phyloP scores from a whole-genome alignment of 805 yeast genomes.

The Candida palmyrensis region DNA sequence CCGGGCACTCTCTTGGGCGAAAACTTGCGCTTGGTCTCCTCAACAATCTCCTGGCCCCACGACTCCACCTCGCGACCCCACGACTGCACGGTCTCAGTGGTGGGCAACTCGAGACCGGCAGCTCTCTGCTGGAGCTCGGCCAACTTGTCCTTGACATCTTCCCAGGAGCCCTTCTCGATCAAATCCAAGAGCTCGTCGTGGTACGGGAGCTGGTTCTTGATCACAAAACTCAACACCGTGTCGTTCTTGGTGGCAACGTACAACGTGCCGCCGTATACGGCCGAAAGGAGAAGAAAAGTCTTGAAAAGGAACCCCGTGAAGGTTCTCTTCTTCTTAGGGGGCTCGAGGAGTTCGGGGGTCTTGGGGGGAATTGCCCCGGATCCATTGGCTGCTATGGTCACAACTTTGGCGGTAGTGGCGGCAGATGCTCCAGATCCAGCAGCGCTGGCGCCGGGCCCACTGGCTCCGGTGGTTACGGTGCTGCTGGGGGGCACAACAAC shows the following conservation, averaged over 20 bases:
- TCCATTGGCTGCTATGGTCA: too few relatives aligned
- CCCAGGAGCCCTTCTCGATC: constrained; percentile 29
- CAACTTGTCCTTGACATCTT: constrained; percentile 22
- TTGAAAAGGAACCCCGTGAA: constrained; percentile 26
- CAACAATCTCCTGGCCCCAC: constrained; percentile 27
- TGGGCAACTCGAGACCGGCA: constrained; percentile 16
- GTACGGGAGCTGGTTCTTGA: constrained; percentile 39
- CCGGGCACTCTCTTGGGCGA: not conserved
- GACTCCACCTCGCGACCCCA: constrained; percentile 28
- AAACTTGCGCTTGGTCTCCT: constrained; percentile 33
- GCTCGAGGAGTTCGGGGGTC: constrained; percentile 7
- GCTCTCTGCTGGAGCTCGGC: constrained; percentile 13
- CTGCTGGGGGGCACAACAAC: not conserved
- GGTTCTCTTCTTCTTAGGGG: constrained; percentile 26
- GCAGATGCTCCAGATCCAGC: constrained; percentile 1
- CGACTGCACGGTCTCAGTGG: constrained; percentile 27
- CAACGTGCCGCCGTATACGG: constrained; percentile 34
- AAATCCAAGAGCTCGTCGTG: constrained; percentile 35
- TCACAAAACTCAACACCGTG: constrained; percentile 39
- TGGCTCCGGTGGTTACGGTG: too few relatives aligned
- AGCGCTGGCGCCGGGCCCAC: constrained; percentile 2
- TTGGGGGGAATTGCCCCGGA: constrained; percentile 4
- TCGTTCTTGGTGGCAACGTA: constrained; percentile 40
- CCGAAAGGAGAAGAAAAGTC: constrained; percentile 20
- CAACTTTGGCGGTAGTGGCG: not conserved